Evolutionary conservation across 768 basidiomycete genomes (phyloP), one percentile per base, ranked within the genome.

Genomic region (Sporobolomyces roseus): DNA sequence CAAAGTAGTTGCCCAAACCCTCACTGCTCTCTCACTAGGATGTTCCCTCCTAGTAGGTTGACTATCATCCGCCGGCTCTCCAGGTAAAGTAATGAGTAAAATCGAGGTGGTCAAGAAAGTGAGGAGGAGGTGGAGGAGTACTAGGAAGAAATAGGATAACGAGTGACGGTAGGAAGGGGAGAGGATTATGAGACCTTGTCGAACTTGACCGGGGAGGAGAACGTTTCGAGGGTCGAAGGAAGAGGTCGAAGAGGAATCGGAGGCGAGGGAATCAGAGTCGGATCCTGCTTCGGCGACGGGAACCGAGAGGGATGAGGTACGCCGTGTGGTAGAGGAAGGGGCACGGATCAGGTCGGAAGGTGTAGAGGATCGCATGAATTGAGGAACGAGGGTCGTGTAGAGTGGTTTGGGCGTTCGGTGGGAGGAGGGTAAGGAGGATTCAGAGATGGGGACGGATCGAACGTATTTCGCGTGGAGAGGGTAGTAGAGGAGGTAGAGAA

Each of bases 401-500:
- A 62, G 49, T 19, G 46, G 63, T 29, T 49, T 58, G 6, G 49
- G 66, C 2, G 49, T 43, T 33, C 52, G 66, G 35, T 4, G 90
- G 49, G 66, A 68, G 8, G 59, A 54, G 13, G 68, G 87, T 4
- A 91, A 88, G 4, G 86, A 84, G 27, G 94, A 80, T 19, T 92
- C 91, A 7, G 93, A 83, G 80, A 92, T 88, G 0, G 88, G 61
- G n/a, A 72, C 61, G n/a, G 56, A 63, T 25, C 61, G 63, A 27
- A 75, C 79, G 76, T 87, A 89, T 79, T 93, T 96, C 76, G 88
- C 85, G 74, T 89, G 85, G 9, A 83, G 79, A 0, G 96, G 96
- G 77, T 91, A 98, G 81, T 93, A 98, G 46, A 89, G 81, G 81
- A 99, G 87, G 80, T 90, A 98, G 3, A 99, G 84, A 0, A 93